Conservation (phyloP, 2,329 filamentous ascomycete genomes). For the Botrytis byssoidea region DNA sequence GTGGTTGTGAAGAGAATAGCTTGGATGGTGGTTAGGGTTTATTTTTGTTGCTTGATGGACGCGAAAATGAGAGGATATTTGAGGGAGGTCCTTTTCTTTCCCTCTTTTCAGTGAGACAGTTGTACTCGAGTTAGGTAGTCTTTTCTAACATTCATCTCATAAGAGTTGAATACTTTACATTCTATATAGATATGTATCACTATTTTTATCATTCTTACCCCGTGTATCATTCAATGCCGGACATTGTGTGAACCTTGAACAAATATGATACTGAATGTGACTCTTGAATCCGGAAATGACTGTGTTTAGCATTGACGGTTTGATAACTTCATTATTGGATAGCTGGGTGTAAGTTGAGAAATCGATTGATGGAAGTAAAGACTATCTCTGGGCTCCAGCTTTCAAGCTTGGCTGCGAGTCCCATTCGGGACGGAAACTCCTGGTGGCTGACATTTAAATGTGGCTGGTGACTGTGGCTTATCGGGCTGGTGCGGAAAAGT, state of each 20-base stretch:
- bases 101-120: neutral
- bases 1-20: neutral
- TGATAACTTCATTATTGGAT: no score
- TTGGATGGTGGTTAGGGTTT: rapidly evolving
- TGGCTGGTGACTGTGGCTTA: neutral
- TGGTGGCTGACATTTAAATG: neutral
- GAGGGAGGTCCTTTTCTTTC: neutral
- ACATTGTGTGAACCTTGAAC: neutral
- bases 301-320: no score
- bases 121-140: neutral
- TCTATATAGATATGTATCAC: neutral
- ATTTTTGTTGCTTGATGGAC: neutral
- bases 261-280: neutral
- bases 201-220: neutral
- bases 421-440: neutral
- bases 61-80: neutral
- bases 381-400: no score
- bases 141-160: neutral
- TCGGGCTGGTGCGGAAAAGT: neutral
- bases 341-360: no score
- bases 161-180: no score
- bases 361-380: no score
- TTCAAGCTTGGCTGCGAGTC: no score
- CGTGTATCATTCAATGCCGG: neutral
- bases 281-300: no score